Conservation (phyloP, 192 early-diverging fungal species). For the Backusella tuberculispora region DNA sequence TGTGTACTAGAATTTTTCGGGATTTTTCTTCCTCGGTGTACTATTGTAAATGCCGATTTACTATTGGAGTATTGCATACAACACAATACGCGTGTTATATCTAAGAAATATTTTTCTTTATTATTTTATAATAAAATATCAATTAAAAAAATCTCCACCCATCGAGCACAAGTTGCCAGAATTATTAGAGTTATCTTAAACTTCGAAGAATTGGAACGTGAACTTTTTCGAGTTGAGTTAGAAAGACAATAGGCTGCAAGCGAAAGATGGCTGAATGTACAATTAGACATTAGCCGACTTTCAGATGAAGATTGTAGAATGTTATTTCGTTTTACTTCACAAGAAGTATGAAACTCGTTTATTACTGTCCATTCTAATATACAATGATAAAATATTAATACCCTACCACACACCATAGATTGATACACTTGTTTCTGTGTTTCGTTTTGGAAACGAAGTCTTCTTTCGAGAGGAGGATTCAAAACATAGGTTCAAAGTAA, state of each 20-base stretch:
- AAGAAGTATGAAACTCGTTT: not conserved
- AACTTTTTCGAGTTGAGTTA: not conserved
- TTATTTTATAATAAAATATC: too few species aligned
- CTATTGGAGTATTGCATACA: too few species aligned
- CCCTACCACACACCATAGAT: not conserved
- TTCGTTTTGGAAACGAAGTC: not conserved
- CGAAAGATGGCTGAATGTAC: not conserved
- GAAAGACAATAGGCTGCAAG: not conserved
- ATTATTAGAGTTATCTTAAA: too few species aligned
- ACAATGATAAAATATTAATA: not conserved
- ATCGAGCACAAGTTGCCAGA: too few species aligned
- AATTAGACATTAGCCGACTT: not conserved
- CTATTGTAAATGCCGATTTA: too few species aligned
- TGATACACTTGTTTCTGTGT: not conserved
- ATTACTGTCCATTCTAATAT: not conserved
- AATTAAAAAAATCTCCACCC: too few species aligned
- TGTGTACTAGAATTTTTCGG: too few species aligned
- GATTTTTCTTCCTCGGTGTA: too few species aligned
- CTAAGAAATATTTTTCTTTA: too few species aligned
- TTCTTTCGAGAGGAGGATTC: not conserved
- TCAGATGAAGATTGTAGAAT: not conserved
- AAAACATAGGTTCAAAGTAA: not conserved
- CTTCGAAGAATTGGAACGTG: not conserved
- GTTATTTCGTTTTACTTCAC: not conserved
- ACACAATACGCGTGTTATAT: too few species aligned